These are phyloP conservation scores for Cystobasidium slooffiae DNA, from an alignment of 1,284 basidiomycete species.

Conservation along the genomic window DNA sequence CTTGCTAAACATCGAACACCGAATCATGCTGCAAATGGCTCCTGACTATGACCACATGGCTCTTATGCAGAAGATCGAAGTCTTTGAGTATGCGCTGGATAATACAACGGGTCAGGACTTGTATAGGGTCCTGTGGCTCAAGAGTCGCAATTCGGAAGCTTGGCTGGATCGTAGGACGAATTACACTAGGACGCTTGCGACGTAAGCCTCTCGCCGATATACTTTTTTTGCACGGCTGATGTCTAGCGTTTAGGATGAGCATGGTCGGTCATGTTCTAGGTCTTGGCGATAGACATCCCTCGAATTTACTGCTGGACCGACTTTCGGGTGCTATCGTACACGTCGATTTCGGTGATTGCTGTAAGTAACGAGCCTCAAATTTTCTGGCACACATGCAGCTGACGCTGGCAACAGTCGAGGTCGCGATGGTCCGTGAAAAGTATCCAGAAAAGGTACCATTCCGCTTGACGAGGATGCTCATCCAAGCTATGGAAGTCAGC, in stretches of 20 bases:
- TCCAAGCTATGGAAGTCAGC: constrained; percentile 96
- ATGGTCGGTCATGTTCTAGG: constrained; percentile 98
- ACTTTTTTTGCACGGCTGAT: constrained; percentile 52
- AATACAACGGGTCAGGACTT: constrained; percentile 99
- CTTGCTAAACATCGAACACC: constrained; percentile 95
- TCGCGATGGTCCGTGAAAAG: constrained; percentile 65
- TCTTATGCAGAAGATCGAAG: constrained; percentile 96
- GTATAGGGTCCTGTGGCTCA: constrained; percentile 97
- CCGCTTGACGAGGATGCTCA: constrained; percentile 96
- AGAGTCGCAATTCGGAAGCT: constrained; percentile 91
- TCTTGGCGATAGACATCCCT: constrained; percentile 95
- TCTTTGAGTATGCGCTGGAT: constrained; percentile 98
- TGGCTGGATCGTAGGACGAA: constrained; percentile 98
- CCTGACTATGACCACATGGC: constrained; percentile 97
- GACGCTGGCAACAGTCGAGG: constrained; percentile 44
- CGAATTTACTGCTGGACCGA: constrained; percentile 90
- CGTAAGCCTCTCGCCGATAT: constrained; percentile 75
- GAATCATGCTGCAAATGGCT: constrained; percentile 92
- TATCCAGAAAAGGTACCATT: constrained; percentile 99
- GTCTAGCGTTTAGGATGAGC: constrained; percentile 68
- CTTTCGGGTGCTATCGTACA: constrained; percentile 94
- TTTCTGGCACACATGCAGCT: constrained; percentile 47
- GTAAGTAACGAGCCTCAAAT: constrained; percentile 41
- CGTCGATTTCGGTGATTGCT: constrained; percentile 79
- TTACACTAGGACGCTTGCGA: constrained; percentile 92